These are phyloP conservation scores for Quercus phellos DNA, from an alignment of 331 rosid species.

Conservation along the genomic window DNA sequence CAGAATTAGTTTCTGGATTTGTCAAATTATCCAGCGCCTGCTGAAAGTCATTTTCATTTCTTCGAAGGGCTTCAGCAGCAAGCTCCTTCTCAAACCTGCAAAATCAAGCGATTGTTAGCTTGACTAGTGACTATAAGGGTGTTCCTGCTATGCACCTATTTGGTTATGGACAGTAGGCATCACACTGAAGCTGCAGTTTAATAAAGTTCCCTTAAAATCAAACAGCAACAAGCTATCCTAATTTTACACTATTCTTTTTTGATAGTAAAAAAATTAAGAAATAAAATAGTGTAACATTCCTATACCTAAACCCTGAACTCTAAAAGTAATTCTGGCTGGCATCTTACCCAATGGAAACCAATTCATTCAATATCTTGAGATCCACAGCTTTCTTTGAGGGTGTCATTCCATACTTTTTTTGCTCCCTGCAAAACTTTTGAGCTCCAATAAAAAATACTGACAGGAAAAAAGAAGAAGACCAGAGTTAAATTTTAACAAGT, in stretches of 20 bases:
- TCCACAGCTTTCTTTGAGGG: conserved; percentile 83
- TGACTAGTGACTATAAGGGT: not conserved
- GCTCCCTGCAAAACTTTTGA: conserved; percentile 55
- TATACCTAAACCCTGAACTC: not conserved
- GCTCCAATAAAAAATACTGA: conserved; percentile 14
- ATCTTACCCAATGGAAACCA: conserved; percentile 66
- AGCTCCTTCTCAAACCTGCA: conserved; percentile 73
- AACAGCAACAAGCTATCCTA: not conserved
- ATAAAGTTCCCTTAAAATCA: not conserved
- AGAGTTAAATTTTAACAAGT: not conserved
- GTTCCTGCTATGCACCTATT: not conserved
- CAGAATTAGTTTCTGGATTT: conserved; percentile 68
- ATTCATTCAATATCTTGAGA: conserved; percentile 55
- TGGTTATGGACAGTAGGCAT: not conserved
- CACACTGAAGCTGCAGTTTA: not conserved
- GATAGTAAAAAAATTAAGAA: no score
- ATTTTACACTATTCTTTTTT: not conserved
- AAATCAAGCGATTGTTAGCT: conserved; percentile 14
- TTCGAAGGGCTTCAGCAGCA: conserved; percentile 87
- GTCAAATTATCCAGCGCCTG: conserved; percentile 83
- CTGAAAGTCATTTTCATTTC: conserved; percentile 74
- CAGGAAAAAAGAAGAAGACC: not conserved
- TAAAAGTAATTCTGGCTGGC: conserved; percentile 4
- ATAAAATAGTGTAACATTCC: no score
- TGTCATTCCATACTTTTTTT: conserved; percentile 69